These are phyloP conservation scores for Myxozyma geophila DNA, from an alignment of 805 yeast species.

Conservation along the genomic window DNA sequence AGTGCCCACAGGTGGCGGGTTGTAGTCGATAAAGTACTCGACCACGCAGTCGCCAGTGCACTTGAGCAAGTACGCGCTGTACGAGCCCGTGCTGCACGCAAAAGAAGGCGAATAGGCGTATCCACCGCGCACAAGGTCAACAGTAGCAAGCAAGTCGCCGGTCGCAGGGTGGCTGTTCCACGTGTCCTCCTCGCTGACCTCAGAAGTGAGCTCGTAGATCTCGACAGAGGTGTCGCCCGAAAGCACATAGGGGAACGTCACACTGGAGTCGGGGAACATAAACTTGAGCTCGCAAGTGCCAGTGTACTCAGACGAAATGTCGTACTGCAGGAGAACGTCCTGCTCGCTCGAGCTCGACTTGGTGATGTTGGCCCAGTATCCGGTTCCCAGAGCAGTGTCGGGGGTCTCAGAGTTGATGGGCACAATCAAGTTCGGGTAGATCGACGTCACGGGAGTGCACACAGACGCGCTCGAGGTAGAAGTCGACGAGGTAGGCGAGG, in stretches of 20 bases:
- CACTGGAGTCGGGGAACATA: constrained; percentile 33
- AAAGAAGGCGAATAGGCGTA: constrained; percentile 23
- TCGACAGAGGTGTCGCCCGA: constrained; percentile 33
- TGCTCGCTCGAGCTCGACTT: constrained; percentile 31
- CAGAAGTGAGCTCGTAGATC: constrained; percentile 23
- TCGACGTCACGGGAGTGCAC: constrained; percentile 29
- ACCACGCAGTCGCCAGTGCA: constrained; percentile 33
- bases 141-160: constrained; percentile 32
- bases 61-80: constrained; percentile 30
- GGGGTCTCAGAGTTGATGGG: constrained; percentile 34
- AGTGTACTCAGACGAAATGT: constrained; percentile 24
- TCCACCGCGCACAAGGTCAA: constrained; percentile 29
- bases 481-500: constrained; percentile 17
- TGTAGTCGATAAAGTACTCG: constrained; percentile 36
- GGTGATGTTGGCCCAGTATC: constrained; percentile 36
- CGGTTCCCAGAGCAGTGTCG: constrained; percentile 35
- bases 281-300: constrained; percentile 34
- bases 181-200: constrained; percentile 27
- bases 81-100: constrained; percentile 26
- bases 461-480: constrained; percentile 27
- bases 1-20: constrained; percentile 37
- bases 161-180: constrained; percentile 34
- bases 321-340: constrained; percentile 35
- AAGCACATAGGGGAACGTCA: constrained; percentile 36
- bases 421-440: constrained; percentile 36